A percentile compares a stretch with the other conserved stretches of the same genome.
These are phyloP conservation scores for Tripterygium wilfordii DNA, from an alignment of 177 flowering plant genomes.

Conservation along the genomic window DNA sequence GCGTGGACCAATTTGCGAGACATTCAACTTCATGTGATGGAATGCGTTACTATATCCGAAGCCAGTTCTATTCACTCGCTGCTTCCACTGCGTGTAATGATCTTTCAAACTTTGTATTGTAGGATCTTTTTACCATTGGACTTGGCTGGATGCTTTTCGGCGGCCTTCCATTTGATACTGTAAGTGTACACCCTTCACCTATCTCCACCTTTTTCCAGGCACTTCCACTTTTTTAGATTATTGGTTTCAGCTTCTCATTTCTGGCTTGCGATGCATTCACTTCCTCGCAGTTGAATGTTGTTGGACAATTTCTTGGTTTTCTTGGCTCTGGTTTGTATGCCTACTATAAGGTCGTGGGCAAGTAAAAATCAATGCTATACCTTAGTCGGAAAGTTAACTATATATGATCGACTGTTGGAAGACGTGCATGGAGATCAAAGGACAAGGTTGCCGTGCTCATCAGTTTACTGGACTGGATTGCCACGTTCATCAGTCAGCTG, in stretches of 20 bases:
- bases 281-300: conserved; percentile 63
- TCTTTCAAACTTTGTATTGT: conserved; percentile 6
- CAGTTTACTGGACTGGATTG: too few relatives aligned
- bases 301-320: conserved; percentile 83
- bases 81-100: background rate
- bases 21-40: too few relatives aligned
- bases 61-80: background rate
- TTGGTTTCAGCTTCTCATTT: background rate
- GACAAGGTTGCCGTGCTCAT: too few relatives aligned
- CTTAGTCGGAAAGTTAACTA: too few relatives aligned
- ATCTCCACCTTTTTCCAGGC: background rate
- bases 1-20: too few relatives aligned
- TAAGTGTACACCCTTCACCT: conserved; percentile 27
- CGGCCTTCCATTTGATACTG: conserved; percentile 90
- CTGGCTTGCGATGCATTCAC: background rate
- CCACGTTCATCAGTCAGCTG: too few relatives aligned
- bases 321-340: conserved; percentile 87
- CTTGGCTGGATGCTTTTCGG: conserved; percentile 90
- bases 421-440: too few relatives aligned
- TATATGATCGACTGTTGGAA: too few relatives aligned
- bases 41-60: background rate
- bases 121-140: conserved; percentile 89
- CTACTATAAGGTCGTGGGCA: conserved; percentile 59
- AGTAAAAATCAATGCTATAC: conserved; percentile 19
- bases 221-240: background rate